Evolutionary conservation across 495 filamentous ascomycete species (phyloP).

Genomic region (Physcia stellaris): DNA sequence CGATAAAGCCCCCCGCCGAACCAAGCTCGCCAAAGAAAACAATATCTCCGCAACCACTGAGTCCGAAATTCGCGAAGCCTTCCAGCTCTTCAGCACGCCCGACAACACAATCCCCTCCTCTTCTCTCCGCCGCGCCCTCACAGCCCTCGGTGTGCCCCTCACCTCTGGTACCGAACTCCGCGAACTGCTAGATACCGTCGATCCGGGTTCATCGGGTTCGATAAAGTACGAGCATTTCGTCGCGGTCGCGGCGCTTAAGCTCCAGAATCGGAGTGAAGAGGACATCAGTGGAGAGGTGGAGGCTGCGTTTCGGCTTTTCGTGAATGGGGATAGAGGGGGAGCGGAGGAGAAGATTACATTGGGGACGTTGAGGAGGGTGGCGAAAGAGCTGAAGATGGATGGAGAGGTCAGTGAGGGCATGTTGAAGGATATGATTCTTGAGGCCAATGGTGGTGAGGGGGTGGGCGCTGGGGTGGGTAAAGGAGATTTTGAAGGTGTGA

Average conservation of each 20-base stretch:
- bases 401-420: conserved; percentile 57
- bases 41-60: conserved; percentile 73
- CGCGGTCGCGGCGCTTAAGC: conserved; percentile 70
- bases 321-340: conserved; percentile 24
- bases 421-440: conserved; percentile 81
- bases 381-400: conserved; percentile 66
- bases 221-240: conserved; percentile 66
- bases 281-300: conserved; percentile 55
- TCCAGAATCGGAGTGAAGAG: conserved; percentile 35
- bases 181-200: conserved; percentile 62
- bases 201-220: conserved; percentile 67
- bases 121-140: conserved; percentile 23
- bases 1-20: conserved; percentile 22
- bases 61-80: conserved; percentile 80
- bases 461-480: conserved; percentile 56
- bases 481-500: conserved; percentile 74
- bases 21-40: conserved; percentile 83
- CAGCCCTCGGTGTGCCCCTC: conserved; percentile 62
- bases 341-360: conserved; percentile 51
- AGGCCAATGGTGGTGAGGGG: conserved; percentile 73
- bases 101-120: conserved; percentile 1
- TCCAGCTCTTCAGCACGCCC: conserved; percentile 48
- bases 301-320: conserved; percentile 69
- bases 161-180: conserved; percentile 47
- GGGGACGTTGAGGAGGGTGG: conserved; percentile 60